phyloP scores from a whole-genome alignment of 768 basidiomycete species.

The Boletus reticuloceps region DNA sequence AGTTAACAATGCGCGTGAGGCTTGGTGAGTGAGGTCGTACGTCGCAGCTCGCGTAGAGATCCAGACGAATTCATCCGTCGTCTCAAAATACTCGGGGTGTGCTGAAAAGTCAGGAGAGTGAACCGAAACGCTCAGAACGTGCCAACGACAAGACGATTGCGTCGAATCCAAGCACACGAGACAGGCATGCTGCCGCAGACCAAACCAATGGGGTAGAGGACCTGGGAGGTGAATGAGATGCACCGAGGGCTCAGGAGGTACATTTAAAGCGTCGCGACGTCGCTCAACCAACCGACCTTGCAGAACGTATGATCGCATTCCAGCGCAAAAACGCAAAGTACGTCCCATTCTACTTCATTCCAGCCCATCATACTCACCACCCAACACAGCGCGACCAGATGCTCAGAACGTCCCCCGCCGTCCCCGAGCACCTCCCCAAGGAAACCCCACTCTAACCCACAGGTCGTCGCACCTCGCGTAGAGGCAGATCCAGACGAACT shows the following conservation, averaged over 20 bases:
- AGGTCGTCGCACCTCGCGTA: neutral
- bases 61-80: no score
- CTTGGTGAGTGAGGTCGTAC: no score
- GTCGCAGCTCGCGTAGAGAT: constrained; percentile 20
- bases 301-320: constrained; percentile 64
- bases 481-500: constrained; percentile 71
- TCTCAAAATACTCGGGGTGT: no score
- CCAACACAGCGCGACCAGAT: constrained; percentile 41
- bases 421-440: constrained; percentile 30
- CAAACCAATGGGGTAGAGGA: no score
- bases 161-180: no score
- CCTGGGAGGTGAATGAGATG: no score
- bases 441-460: constrained; percentile 13
- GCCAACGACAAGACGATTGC: no score
- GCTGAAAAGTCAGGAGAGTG: no score
- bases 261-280: constrained; percentile 36
- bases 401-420: constrained; percentile 40
- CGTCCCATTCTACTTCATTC: constrained; percentile 17
- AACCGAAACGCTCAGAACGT: no score
- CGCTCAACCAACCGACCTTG: constrained; percentile 45
- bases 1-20: no score
- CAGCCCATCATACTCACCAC: constrained; percentile 2
- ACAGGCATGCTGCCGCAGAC: no score
- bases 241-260: no score
- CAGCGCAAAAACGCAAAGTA: constrained; percentile 64